Evolutionary conservation across 2,329 filamentous ascomycete species (phyloP).

Genomic region (Zalaria obscura): DNA sequence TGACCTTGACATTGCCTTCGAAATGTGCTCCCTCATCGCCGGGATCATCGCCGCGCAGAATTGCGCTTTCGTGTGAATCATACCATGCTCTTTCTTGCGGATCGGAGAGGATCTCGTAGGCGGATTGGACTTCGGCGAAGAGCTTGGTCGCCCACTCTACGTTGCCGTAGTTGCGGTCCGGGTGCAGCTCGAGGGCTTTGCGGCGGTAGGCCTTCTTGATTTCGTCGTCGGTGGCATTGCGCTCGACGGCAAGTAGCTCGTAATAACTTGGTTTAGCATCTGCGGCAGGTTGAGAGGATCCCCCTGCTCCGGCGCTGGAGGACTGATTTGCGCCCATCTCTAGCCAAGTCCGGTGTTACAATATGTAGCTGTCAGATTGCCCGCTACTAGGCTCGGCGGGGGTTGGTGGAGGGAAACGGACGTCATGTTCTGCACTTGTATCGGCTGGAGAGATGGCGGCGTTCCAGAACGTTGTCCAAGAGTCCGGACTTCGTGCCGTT

Average conservation of each 20-base stretch:
- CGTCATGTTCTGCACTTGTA: too few relatives aligned
- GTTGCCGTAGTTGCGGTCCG: slow-evolving; percentile 83
- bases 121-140: slow-evolving; percentile 85
- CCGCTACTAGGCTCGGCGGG: too few relatives aligned
- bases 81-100: slow-evolving; percentile 96
- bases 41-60: slow-evolving; percentile 53
- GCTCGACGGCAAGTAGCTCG: slow-evolving; percentile 62
- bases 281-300: slow-evolving; percentile 10
- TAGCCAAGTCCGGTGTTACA: not conserved
- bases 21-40: slow-evolving; percentile 36
- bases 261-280: slow-evolving; percentile 65
- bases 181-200: slow-evolving; percentile 86
- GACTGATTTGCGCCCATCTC: slow-evolving; percentile 35
- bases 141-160: slow-evolving; percentile 67
- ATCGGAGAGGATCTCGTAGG: slow-evolving; percentile 92
- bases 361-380: too few relatives aligned
- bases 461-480: too few relatives aligned
- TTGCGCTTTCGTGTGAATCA: slow-evolving; percentile 80
- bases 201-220: slow-evolving; percentile 87
- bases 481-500: too few relatives aligned
- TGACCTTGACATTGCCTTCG: slow-evolving; percentile 58
- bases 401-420: too few relatives aligned
- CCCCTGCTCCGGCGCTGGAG: slow-evolving; percentile 13
- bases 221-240: slow-evolving; percentile 68
- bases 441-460: too few relatives aligned